Conservation (phyloP, 352 stramenopile species). For the Phytophthora multivora region DNA sequence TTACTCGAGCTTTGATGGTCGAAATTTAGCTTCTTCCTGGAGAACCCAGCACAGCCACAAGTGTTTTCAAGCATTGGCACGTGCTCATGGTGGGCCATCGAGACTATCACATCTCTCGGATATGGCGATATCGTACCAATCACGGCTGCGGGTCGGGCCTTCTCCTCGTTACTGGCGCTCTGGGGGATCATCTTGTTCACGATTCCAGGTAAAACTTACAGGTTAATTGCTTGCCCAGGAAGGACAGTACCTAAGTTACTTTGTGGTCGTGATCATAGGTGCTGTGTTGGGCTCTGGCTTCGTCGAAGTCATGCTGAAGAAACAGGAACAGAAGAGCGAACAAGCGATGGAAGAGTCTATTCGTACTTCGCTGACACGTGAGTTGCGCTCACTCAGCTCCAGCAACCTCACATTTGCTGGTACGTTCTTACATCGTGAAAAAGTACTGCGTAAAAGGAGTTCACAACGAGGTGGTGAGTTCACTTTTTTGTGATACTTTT, state of each 20-base stretch:
- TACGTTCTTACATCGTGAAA: not conserved
- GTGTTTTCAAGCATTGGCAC: constrained; percentile 81
- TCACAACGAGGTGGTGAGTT: not conserved
- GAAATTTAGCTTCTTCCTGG: constrained; percentile 70
- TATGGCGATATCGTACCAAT: constrained; percentile 87
- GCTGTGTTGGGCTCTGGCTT: constrained; percentile 83
- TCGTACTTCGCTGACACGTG: constrained; percentile 52
- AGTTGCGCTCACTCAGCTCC: constrained; percentile 53
- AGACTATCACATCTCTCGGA: constrained; percentile 88
- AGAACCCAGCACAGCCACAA: constrained; percentile 71
- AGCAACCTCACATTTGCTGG: constrained; percentile 39
- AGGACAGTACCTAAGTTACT: constrained; percentile 12
- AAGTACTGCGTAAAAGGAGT: not conserved
- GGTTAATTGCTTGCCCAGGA: not conserved
- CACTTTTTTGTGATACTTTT: not conserved
- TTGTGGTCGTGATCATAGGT: constrained; percentile 60
- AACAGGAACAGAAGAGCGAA: constrained; percentile 60
- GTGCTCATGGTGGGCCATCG: constrained; percentile 80
- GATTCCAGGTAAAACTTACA: constrained; percentile 52
- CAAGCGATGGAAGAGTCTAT: constrained; percentile 57
- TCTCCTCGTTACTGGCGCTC: constrained; percentile 75
- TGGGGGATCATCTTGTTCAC: constrained; percentile 90
- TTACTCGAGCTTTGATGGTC: not conserved
- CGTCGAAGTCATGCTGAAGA: constrained; percentile 86
- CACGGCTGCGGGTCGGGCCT: constrained; percentile 63